Evolutionary conservation across 2,329 filamentous ascomycete species (phyloP), one percentile per base, ranked within the genome.

Genomic region (Esteya vermicola): DNA sequence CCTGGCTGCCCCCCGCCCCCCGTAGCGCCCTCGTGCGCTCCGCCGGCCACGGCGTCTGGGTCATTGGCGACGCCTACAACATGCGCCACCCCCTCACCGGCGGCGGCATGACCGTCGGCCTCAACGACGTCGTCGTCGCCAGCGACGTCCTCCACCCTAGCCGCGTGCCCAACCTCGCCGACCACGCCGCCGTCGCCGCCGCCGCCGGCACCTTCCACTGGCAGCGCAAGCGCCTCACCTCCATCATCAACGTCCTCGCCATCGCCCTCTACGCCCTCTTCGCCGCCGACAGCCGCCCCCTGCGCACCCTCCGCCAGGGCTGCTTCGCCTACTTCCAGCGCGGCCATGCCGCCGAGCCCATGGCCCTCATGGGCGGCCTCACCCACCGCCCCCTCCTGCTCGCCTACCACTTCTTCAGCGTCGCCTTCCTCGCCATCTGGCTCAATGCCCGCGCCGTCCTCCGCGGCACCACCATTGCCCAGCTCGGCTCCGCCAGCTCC

Each of bases 81-180:
- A 98, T 98, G 91, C 83, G 91, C n/a, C 91, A 98, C 61, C 91
- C 91, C 2, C 70, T 98, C 12, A 98, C 91, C 0, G 91, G 91
- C 39, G 91, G 91, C 48, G 91, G 91, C 51, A 98, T 98, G 91
- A 96, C 89, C 0, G 91, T 96, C 2, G 91, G 85, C 2, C 82
- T 98, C 59, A 93, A 89, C 62, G 91, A 98, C 54, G 88, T 84
- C 2, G 71, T 91, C 10, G 61, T 93, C 2, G 70, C 98, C 21
- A 67, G 81, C 1, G 70, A 80, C 9, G 65, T 95, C 19, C 72
- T 98, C 2, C 67, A 74, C 28, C 86, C 85, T 0, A 62, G 70
- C 30, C 60, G 63, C 8, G 70, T 95, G 0, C 79, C 83, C 4
- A 64, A 70, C 47, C 70, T 98, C 3, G 71, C 70, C 43, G 72